Conservation (phyloP, 306 rosid genomes). For the Ceratonia siliqua region DNA sequence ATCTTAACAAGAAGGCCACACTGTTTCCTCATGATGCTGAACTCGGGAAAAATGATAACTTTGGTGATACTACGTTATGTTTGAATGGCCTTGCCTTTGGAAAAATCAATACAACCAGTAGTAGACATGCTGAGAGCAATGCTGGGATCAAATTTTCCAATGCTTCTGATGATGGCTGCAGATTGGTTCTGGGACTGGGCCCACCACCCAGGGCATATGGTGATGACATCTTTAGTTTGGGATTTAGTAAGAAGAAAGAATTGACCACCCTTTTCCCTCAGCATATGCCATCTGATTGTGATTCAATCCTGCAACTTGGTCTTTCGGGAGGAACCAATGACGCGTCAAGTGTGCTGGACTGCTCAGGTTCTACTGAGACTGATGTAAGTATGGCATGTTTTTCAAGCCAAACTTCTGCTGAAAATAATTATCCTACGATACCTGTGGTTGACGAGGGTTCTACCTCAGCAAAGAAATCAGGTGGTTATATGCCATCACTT, state of each 20-base stretch:
- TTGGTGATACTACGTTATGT: constrained; percentile 74
- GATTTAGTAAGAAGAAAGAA: constrained; percentile 52
- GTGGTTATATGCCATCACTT: constrained; percentile 74
- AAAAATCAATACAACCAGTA: constrained; percentile 51
- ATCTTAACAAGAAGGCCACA: constrained; percentile 65
- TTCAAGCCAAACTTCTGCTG: constrained; percentile 42
- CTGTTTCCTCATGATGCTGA: constrained; percentile 60
- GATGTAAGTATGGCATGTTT: constrained; percentile 46
- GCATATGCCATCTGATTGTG: constrained; percentile 58
- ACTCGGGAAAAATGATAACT: constrained; percentile 49
- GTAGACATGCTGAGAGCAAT: constrained; percentile 44
- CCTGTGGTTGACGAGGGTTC: constrained; percentile 75
- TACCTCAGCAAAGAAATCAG: constrained; percentile 71
- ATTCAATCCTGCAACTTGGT: constrained; percentile 86
- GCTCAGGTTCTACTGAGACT: constrained; percentile 61
- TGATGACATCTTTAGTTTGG: constrained; percentile 52
- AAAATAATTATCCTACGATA: constrained; percentile 39
- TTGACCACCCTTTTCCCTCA: constrained; percentile 40
- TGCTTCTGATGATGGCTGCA: constrained; percentile 79
- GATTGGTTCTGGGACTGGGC: constrained; percentile 92
- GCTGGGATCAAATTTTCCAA: constrained; percentile 49
- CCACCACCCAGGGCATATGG: constrained; percentile 80
- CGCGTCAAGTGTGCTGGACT: constrained; percentile 57
- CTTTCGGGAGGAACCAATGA: constrained; percentile 82
- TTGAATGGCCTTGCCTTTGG: constrained; percentile 68